Base-by-base conservation (phyloP, 1,139 yeast species). In the Wickerhamiella pararugosa region DNA sequence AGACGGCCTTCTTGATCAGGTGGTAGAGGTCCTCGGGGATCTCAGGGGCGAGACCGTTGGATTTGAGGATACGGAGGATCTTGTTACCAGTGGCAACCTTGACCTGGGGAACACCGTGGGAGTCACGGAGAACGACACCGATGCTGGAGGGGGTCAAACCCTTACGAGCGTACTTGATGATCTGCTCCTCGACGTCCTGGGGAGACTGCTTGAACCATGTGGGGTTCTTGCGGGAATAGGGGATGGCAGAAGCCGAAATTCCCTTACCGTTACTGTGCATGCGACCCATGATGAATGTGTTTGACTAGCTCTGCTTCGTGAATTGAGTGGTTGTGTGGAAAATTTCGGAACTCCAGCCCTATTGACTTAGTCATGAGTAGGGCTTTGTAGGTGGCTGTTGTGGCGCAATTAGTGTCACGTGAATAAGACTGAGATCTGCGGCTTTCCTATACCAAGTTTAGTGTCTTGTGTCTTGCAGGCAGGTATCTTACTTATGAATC, bases 61-160 rank as follows among this genome's bases (percentile, higher is more conserved):
- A 81, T 75, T 87, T 92, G 70, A 90, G 79, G 76, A 90, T 86
- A 81, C 99, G 87, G 71, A 90, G 80, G 66, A 90, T 80, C 84
- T 92, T 92, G 95, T 87, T 87, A 53, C 97, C 97, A 60, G 98
- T 90, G 72, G 84, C 86, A 66, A 87, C 79, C 75, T 79, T 86
- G 63, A 95, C 73, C 74, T 87, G 96, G 67, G 96, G 79, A 63
- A 90, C 97, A 73, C 98, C 98, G 76, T 92, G 98, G 62, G 97
- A 93, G 74, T 90, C 99, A 79, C 99, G 87, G 70, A 90, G 84
- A 65, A 86, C 72, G 65, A 90, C 98, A 82, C 99, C 98, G 59
- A 90, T 90, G 73, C 86, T 94, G 62, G 98, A 90, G 64, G 99
- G 99, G 60, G 97, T 84, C 70, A 86, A 75, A 84, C 99, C 99